Evolutionary conservation across 2,329 filamentous ascomycete species (phyloP), one percentile per base, ranked within the genome.

Genomic region (Fusarium veterinarium): DNA sequence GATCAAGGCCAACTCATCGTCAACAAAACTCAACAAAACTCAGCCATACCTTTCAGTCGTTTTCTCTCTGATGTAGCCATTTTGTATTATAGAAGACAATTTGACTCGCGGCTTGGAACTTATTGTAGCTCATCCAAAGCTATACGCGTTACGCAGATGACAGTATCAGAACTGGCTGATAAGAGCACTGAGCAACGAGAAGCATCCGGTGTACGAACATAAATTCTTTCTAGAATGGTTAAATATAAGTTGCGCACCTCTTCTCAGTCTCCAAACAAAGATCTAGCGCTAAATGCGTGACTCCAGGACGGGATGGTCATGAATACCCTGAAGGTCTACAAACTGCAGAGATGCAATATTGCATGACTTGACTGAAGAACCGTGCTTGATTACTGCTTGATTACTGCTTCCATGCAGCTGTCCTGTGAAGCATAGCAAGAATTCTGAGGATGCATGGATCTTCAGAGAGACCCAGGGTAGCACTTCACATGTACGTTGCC

Each of bases 31-130:
- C 2, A 7, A 31, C 11, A 16, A 8, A n/a, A n/a, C n/a, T n/a
- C n/a, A n/a, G n/a, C 13, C 40, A n/a, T 42, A 38, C 9, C 17
- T 16, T 23, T 13, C 20, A 40, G 9, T 14, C 11, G 12, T 41
- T 20, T 4, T 11, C 46, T 49, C n/a, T 19, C 12, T 11, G 17
- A 25, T 16, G 6, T 8, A 14, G 3, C 31, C 5, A 10, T 51
- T 19, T 41, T 3, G 19, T 8, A 1, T 13, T 13, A 6, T 13
- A 17, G 10, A 14, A 6, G 5, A 7, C 0, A 6, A 3, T 51
- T 51, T 3, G 5, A 13, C 11, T 12, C 8, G 2, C 3, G 8
- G n/a, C 11, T 14, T 35, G 11, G 5, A 7, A 51, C 20, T 8
- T 23, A 25, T 4, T 6, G 10, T 17, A n/a, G 31, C 31, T 51